Base-by-base conservation (phyloP, 2,329 filamentous ascomycete species). In the Trichoderma guizhouense region DNA sequence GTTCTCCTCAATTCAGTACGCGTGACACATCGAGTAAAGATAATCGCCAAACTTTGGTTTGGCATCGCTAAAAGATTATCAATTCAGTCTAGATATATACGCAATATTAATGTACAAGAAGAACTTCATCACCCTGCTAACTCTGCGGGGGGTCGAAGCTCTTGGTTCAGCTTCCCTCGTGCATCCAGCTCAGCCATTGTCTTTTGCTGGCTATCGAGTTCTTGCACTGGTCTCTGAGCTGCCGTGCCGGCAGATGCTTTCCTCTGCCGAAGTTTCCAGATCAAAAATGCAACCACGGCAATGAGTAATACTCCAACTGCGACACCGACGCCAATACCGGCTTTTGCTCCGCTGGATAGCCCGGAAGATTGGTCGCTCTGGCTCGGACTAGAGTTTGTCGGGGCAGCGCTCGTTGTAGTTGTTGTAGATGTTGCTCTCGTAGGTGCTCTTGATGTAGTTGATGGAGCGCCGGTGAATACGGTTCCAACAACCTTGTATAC, bases 211-310 rank as follows among this genome's bases (percentile, higher is more conserved):
- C 21, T 14, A 39, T 57, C 32, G 3, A 55, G 53, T 14, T 67
- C 51, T 28, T 67, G 30, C 32, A 67, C 36, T 6, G 47, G 30
- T 18, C 3, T 24, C 53, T 39, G 8, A 11, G 6, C 34, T 14
- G n/a, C 2, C 18, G 6, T 18, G 12, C 5, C 28, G n/a, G 28
- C 21, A 26, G 15, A 36, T 5, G n/a, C 28, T 32, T 55, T 66
- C 21, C 63, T 67, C 7, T 39, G 64, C 7, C 64, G 64, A 67
- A 55, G 51, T 24, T 67, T 67, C 47, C 64, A 67, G 26, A 39
- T 1, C 34, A 57, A 28, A 28, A 66, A 66, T 24, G 63, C 64
- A 36, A 67, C 12, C 21, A 14, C 24, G 1, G 51, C 64, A 39
- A 67, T 7, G 21, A 57, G 30, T 39, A 67, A n/a, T 26, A 18